A percentile compares a stretch with the other conserved stretches of the same genome.
Evolutionary conservation across 225 moss, liverwort and hornwort genomes (phyloP).

Genomic region (Asterella californica): DNA sequence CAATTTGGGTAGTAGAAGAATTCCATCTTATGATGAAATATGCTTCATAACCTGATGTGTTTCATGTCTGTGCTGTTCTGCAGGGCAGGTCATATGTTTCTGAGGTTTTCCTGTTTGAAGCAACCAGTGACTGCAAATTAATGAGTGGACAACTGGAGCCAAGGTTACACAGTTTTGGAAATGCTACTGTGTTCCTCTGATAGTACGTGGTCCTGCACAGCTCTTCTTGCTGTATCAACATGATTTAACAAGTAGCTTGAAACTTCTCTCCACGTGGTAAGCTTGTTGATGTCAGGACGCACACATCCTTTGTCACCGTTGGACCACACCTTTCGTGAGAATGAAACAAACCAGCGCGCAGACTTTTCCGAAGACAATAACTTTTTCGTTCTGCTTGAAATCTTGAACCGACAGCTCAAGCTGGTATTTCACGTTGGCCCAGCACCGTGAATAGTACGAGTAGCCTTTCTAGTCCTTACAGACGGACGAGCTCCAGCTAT

Average conservation of each 20-base stretch:
- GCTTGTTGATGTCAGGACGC: neutral
- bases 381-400: neutral
- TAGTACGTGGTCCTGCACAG: neutral
- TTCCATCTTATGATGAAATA: too few species aligned
- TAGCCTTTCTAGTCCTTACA: neutral
- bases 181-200: neutral
- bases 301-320: neutral
- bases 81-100: too few species aligned
- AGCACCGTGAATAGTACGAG: neutral
- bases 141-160: too few species aligned
- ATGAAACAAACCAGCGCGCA: too few species aligned
- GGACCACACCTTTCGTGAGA: neutral
- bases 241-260: neutral
- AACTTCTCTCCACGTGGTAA: neutral
- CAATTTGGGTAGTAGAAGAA: too few species aligned
- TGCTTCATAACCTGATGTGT: too few species aligned
- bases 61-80: too few species aligned
- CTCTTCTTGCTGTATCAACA: neutral
- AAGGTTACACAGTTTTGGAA: too few species aligned
- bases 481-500: neutral
- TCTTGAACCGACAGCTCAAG: neutral
- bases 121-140: too few species aligned
- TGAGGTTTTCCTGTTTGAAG: too few species aligned
- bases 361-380: neutral
- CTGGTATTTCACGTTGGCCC: neutral